Evolutionary conservation across 2,329 filamentous ascomycete genomes (phyloP), one percentile per base, ranked within the genome.

Genomic region (Nigrospora oryzae): DNA sequence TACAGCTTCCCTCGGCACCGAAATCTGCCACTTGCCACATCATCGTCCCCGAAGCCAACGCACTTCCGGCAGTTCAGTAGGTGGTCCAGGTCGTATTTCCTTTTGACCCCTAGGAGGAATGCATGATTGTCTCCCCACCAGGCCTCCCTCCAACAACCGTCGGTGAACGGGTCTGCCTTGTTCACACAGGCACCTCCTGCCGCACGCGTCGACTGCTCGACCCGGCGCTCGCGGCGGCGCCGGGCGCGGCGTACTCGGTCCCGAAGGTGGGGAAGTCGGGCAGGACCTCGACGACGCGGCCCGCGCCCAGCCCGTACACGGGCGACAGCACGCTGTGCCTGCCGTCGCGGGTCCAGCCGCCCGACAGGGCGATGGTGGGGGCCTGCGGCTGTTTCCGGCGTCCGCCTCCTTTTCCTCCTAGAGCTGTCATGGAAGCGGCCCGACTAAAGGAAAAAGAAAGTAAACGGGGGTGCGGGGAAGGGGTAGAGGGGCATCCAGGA

Each of bases 161-260:
- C 53, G 16, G 63, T 62, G 16, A 61, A 57, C 3, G 56, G 49
- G 46, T 67, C 61, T 5, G 56, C 64, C 53, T 70, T 67, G 49
- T 66, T 69, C 38, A 60, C 51, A 50, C 69, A 70, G 12, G 61
- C 56, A 4, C 67, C 66, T 30, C 59, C 60, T 6, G 59, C 57
- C 2, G 59, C 59, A 10, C 50, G 48, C 3, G 52, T 51, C 16
- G 56, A 31, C 15, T 47, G 34, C 28, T 56, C 52, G 3, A 43
- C 43, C 11, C 52, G 5, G 53, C 48, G 7, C 46, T 46, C 32
- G 42, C 45, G 3, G 44, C 17, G 11, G 49, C 51, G 14, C 46
- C 49, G 13, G 51, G 45, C 11, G 47, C 36, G 12, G 51, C 47
- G 36, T 54, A 53, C 36, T 55, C 54, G 31, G 54, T 51, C 51